Base-by-base conservation (phyloP, 306 rosid species). In the Hippophae gyantsensis region DNA sequence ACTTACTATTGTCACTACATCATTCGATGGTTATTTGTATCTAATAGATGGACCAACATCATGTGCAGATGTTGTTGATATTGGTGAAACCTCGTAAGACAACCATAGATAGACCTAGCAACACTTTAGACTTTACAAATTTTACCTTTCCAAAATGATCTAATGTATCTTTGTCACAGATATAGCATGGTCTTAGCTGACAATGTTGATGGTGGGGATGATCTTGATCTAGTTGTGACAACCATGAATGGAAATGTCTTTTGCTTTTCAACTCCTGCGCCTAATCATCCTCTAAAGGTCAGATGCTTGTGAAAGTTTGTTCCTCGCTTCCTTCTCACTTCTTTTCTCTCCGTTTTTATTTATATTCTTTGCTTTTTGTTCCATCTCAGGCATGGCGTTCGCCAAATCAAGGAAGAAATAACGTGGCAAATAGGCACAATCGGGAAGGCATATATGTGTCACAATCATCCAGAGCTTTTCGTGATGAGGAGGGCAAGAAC, bases 131-230 rank as follows among this genome's bases (percentile, higher is more conserved):
- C 62, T 68, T 61, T 66, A 62, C 62, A n/a, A 45, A 14, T 64
- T 70, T 47, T n/a, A 43, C 42, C 51, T 70, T 26, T 48, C 40
- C 25, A 14, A 41, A 61, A 59, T 46, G 69, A 42, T 44, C 42
- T 58, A 54, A 53, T 26, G 46, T n/a, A 61, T 55, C 66, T 70
- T 60, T 54, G 18, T 77, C 69, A 48, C 95, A 93, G 99, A 78
- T 93, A 93, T 75, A 93, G 95, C 82, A 88, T 93, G 99, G 97
- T 84, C 64, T 71, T 93, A 66, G 99, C 99, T 23, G 99, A 93
- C 77, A 93, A 88, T 80, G 90, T 93, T 73, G 99, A 93, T 72
- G 99, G 99, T 45, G 99, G 99, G 57, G 99, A 93, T 72, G 99
- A 88, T 77, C 90, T 93, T 67, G 99, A 93, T 82, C 82, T 93